Percentiles rank a stretch among this genome's conserved stretches.
These are phyloP conservation scores for Pythium sukuiense DNA, from an alignment of 352 stramenopile genomes.

Conservation along the genomic window DNA sequence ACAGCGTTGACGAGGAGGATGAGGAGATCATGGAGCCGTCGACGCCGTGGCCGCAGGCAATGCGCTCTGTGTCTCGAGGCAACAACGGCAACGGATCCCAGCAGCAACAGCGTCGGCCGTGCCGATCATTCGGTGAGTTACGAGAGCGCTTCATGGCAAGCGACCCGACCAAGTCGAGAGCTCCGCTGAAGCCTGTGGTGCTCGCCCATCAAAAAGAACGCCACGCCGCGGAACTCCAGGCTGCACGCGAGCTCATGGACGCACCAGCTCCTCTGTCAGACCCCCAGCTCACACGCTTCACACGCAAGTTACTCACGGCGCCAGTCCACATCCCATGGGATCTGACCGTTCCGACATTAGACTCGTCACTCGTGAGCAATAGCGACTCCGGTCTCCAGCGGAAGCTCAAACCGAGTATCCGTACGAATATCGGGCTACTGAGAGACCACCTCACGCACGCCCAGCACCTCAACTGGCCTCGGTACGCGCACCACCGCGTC, in stretches of 20 bases:
- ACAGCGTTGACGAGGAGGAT: constrained; percentile 45
- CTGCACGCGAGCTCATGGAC: constrained; percentile 22
- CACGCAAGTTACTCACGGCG: constrained; percentile 40
- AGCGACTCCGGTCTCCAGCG: constrained; percentile 43
- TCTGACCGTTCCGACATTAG: constrained; percentile 50
- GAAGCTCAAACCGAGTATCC: constrained; percentile 60
- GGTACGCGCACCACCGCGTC: constrained; percentile 37
- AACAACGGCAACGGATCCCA: constrained; percentile 3
- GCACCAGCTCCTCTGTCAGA: constrained; percentile 6
- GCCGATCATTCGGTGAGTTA: constrained; percentile 29
- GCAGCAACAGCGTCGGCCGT: background rate
- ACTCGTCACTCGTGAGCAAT: background rate
- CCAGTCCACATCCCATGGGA: constrained; percentile 70
- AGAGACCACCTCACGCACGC: constrained; percentile 62
- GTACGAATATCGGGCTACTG: constrained; percentile 52
- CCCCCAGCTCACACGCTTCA: constrained; percentile 37
- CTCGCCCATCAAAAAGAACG: constrained; percentile 21
- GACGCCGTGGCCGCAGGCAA: constrained; percentile 39
- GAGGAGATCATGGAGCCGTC: constrained; percentile 56
- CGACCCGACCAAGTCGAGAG: background rate
- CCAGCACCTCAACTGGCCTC: constrained; percentile 54
- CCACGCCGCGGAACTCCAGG: constrained; percentile 17
- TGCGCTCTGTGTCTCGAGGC: constrained; percentile 3
- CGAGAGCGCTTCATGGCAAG: constrained; percentile 26
- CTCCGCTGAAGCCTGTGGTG: constrained; percentile 29